These are phyloP conservation scores for Serpula lacrymans DNA, from an alignment of 768 basidiomycete species.

Conservation along the genomic window DNA sequence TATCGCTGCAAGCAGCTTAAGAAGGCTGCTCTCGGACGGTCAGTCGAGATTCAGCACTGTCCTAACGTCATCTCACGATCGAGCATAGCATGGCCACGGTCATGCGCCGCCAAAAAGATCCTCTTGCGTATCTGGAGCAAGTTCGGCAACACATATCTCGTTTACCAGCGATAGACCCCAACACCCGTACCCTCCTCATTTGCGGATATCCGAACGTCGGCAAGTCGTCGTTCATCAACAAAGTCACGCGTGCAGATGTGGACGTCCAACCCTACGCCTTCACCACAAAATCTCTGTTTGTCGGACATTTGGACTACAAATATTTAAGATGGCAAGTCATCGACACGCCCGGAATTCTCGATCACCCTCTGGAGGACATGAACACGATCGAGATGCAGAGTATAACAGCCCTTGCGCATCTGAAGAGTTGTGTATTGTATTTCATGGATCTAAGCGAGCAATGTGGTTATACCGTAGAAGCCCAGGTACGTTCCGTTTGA, in stretches of 20 bases:
- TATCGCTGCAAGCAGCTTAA: conserved; percentile 99
- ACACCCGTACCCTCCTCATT: conserved; percentile 94
- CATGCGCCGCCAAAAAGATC: conserved; percentile 98
- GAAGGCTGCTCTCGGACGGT: conserved; percentile 95
- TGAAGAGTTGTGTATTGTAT: conserved; percentile 92
- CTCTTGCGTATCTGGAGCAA: conserved; percentile 97
- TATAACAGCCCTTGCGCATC: conserved; percentile 94
- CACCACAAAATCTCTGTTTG: conserved; percentile 97
- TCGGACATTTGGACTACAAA: conserved; percentile 98
- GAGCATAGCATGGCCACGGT: conserved; percentile 90
- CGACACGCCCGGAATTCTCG: conserved; percentile 96
- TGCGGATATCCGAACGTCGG: conserved; percentile 99
- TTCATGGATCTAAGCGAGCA: conserved; percentile 99
- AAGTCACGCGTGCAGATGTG: conserved; percentile 98
- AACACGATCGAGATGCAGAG: conserved; percentile 99
- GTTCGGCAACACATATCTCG: conserved; percentile 99
- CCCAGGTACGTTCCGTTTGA: conserved; percentile 59
- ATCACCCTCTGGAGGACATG: conserved; percentile 99
- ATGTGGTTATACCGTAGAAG: conserved; percentile 96
- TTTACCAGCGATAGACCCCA: conserved; percentile 97
- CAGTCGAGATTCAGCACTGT: conserved; percentile 26
- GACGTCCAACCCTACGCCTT: conserved; percentile 99
- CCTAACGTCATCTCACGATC: conserved; percentile 5
- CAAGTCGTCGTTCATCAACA: conserved; percentile 99
- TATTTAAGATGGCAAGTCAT: conserved; percentile 99